Base-by-base conservation (phyloP, 1,284 basidiomycete genomes). In the Kalmanozyma brasiliensis region DNA sequence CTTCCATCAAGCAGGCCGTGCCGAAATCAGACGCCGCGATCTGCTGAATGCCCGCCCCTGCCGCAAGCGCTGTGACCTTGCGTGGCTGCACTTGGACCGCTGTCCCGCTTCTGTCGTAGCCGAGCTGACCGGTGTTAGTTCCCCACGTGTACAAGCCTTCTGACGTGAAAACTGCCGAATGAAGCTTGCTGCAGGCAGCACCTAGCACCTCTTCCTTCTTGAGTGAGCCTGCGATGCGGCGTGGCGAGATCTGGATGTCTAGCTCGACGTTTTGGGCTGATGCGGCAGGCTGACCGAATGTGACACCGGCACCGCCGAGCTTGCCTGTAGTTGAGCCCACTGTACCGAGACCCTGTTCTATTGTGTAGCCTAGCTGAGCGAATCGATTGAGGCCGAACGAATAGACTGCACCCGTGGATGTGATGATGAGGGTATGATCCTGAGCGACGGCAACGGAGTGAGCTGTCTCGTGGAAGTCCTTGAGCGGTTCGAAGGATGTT, bases 61-160 rank as follows among this genome's bases (percentile, higher is more conserved):
- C 72, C 22, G 66, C 71, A 36, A 89, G 49, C 3, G 72, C 60
- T 0, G 94, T 90, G 6, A 94, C 94, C 62, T 90, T 89, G 35
- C 94, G 86, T 0, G 95, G 95, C 3, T 87, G 78, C 2, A 91
- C 82, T 82, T 98, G 95, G 0, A 91, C 85, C 0, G 91, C 89
- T 40, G 90, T 91, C 0, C 90, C 86, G 41, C 57, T 65, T 17
- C 69, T 61, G n/a, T 78, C 78, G 76, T 84, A 83, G 58, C 94
- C 94, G 4, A 98, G 86, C 81, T 98, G 96, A 0, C 96, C 96
- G 30, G 87, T 87, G 82, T 98, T 97, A 22, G 91, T 93, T 0
- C 95, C 96, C 94, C 94, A 98, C 0, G 94, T 96, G 83, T 88
- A 97, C 0, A 98, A 87, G n/a, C 89, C 87, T 16, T 87, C 86